Percentiles rank a stretch among this genome's conserved stretches.
Conservation (phyloP, 78 protist genomes). For the Thecamonas trahens region DNA sequence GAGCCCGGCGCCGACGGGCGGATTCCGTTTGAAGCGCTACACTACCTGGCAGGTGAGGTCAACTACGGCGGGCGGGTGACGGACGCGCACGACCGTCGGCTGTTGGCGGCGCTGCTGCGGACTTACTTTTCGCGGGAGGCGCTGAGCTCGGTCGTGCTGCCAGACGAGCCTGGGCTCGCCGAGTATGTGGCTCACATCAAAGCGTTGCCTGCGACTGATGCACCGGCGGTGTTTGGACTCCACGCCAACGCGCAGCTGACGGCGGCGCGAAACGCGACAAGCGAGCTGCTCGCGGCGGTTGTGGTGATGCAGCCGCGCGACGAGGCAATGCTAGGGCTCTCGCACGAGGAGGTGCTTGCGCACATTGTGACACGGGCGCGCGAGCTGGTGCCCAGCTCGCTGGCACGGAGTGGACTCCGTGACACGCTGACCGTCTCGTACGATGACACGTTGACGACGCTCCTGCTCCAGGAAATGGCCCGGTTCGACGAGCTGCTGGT, state of each 20-base stretch:
- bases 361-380: not conserved
- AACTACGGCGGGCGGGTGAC: constrained; percentile 57
- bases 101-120: constrained; percentile 11
- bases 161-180: constrained; percentile 30
- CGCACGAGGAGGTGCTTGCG: not conserved
- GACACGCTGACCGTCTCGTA: constrained; percentile 40
- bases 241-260: too few relatives aligned
- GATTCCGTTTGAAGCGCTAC: constrained; percentile 62
- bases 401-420: not conserved
- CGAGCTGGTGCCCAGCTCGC: not conserved
- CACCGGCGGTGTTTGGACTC: constrained; percentile 75
- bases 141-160: constrained; percentile 19
- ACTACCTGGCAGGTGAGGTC: constrained; percentile 6
- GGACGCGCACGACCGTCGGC: constrained; percentile 25
- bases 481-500: constrained; percentile 60
- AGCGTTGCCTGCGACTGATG: constrained; percentile 43
- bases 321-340: not conserved
- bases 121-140: not conserved
- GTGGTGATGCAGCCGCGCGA: not conserved
- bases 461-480: constrained; percentile 59
- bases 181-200: constrained; percentile 9
- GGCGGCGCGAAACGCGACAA: too few relatives aligned
- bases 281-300: too few relatives aligned
- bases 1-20: constrained; percentile 51
- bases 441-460: constrained; percentile 20